Percentiles rank a stretch among this genome's conserved stretches.
Evolutionary conservation across 2,329 filamentous ascomycete species (phyloP).

Genomic region (Phialophora tarda): DNA sequence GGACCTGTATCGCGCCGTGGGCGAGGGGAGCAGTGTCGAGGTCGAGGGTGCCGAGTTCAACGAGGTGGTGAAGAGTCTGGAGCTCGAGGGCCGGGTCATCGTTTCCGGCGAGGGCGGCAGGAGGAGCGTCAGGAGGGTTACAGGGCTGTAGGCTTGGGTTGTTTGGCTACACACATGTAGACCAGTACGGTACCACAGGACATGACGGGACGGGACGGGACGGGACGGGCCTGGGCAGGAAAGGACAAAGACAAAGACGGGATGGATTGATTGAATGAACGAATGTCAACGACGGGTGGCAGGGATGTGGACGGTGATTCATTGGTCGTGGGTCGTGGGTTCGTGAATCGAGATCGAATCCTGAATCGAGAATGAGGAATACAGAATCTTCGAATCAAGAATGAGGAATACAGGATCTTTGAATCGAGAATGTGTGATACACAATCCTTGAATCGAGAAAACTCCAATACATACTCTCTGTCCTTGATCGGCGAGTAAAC

Average conservation of each 20-base stretch:
- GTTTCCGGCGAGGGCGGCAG: conserved; percentile 83
- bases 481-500: too few relatives aligned
- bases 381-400: too few relatives aligned
- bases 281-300: neutral
- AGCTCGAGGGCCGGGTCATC: conserved; percentile 82
- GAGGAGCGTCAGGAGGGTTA: conserved; percentile 79
- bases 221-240: neutral
- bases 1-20: conserved; percentile 76
- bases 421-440: too few relatives aligned
- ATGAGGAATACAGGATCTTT: too few relatives aligned
- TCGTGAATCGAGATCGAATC: neutral
- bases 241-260: neutral
- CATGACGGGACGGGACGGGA: neutral
- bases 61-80: conserved; percentile 77
- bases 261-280: neutral
- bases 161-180: neutral
- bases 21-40: conserved; percentile 70
- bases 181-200: neutral
- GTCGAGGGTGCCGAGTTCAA: conserved; percentile 82
- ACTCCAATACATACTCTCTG: too few relatives aligned
- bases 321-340: neutral
- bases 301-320: neutral
- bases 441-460: too few relatives aligned
- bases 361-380: too few relatives aligned
- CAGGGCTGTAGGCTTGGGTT: conserved; percentile 45